phyloP scores from a whole-genome alignment of 202 grass and related monocot genomes.

The Carex arenaria region DNA sequence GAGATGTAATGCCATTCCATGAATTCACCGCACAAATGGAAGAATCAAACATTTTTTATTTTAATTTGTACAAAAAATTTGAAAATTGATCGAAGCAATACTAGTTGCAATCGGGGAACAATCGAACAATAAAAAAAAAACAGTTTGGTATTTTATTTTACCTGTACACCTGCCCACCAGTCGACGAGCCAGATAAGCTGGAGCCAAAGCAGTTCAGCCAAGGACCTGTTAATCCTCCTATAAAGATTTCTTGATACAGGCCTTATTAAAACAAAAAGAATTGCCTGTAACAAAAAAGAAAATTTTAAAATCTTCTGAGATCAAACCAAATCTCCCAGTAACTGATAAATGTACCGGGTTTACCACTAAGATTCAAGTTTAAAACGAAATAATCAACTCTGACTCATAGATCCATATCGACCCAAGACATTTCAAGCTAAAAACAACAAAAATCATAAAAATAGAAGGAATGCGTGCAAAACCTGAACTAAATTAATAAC shows the following conservation, averaged over 20 bases:
- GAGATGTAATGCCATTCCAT: neutral
- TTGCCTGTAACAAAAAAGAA: slow-evolving; percentile 30
- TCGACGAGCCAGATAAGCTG: slow-evolving; percentile 82
- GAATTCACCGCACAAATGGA: neutral
- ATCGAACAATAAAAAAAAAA: neutral
- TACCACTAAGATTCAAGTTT: neutral
- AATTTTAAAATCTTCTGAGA: neutral
- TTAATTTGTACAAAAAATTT: neutral
- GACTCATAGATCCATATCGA: neutral
- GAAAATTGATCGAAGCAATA: neutral
- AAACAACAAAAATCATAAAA: neutral
- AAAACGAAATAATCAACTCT: neutral
- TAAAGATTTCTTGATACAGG: slow-evolving; percentile 71
- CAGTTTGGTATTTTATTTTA: slow-evolving; percentile 22
- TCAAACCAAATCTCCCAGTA: neutral
- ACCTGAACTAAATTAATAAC: slow-evolving; percentile 77
- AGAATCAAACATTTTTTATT: neutral
- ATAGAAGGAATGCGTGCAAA: neutral
- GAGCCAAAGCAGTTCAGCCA: slow-evolving; percentile 80
- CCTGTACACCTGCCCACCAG: slow-evolving; percentile 89
- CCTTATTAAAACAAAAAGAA: slow-evolving; percentile 53
- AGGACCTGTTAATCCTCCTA: slow-evolving; percentile 62
- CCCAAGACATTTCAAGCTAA: neutral
- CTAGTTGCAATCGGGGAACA: neutral
- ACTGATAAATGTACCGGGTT: neutral